Evolutionary conservation across 768 basidiomycete species (phyloP), one percentile per base, ranked within the genome.

Genomic region (Termitomyces sp.): DNA sequence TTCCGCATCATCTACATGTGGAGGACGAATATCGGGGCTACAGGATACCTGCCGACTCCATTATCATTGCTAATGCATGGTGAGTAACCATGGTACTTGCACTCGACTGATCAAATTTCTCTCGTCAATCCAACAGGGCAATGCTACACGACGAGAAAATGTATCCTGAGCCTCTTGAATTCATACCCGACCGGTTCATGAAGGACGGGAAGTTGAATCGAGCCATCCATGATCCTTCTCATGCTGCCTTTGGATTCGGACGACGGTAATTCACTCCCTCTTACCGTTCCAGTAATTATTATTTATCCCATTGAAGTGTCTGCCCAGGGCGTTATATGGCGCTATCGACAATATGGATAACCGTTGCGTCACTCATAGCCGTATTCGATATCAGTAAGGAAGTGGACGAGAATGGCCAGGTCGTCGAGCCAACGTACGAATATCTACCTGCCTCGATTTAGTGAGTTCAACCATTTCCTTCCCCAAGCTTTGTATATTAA

Each of bases 271-370:
- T n/a, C 5, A 5, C 7, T 7, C 28, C 8, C 7, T 33, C 18
- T 33, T 9, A 20, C n/a, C 8, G 33, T 35, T 20, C 8, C 15
- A n/a, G 8, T 33, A n/a, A 35, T 51, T 4, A 8, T 4, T n/a
- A 49, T 18, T 32, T 18, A 28, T 50, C 9, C 16, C 7, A n/a
- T 50, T 16, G 16, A 60, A 71, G 71, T 4, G 49, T 73, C 18
- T 80, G 79, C 58, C 76, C 77, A 8, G 78, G 77, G 1, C 71
- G 71, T 12, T 62, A 70, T 28, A 69, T 79, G 63, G 78, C 74
- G 1, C 68, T 72, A 15, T 67, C 69, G 9, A 65, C 65, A 32
- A 50, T 75, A n/a, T 79, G 67, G 70, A 67, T 78, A 20, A 65
- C 71, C 0, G 60, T 73, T 15, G 69, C 72, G 0, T 70, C 68